A percentile compares a stretch with the other conserved stretches of the same genome.
Evolutionary conservation across 495 filamentous ascomycete species (phyloP).

Genomic region (Penicillium paxilli): DNA sequence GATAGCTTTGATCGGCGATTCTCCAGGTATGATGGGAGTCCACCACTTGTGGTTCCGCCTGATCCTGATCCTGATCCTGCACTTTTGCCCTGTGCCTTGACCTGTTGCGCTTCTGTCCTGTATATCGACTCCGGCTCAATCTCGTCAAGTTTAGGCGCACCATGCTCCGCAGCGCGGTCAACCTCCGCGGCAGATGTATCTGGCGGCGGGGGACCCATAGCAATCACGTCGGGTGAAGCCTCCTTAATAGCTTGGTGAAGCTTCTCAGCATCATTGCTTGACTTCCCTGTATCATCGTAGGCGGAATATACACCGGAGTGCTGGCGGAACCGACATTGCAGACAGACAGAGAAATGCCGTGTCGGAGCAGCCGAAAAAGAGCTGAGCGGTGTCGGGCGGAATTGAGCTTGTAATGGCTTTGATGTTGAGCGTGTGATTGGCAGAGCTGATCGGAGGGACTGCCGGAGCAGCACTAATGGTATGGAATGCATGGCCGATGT

Average conservation of each 20-base stretch:
- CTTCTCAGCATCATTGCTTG: constrained; percentile 17
- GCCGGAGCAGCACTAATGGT: constrained; percentile 42
- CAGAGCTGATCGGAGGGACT: constrained; percentile 35
- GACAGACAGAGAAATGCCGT: constrained; percentile 38
- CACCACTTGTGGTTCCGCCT: constrained; percentile 16
- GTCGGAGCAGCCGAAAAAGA: constrained; percentile 20
- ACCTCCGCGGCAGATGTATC: constrained; percentile 13
- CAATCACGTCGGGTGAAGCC: constrained; percentile 18
- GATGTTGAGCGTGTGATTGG: constrained; percentile 24
- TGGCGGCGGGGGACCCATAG: constrained; percentile 6
- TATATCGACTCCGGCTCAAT: constrained; percentile 6
- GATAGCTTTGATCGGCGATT: constrained; percentile 68
- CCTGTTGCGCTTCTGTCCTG: constrained; percentile 10
- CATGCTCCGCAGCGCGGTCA: constrained; percentile 5
- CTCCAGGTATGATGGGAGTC: constrained; percentile 78
- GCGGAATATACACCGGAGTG: constrained; percentile 19
- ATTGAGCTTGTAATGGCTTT: constrained; percentile 13
- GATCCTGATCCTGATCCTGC: too few species aligned
- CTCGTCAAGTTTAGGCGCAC: constrained; percentile 1
- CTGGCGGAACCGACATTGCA: constrained; percentile 41
- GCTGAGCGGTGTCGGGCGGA: constrained; percentile 27
- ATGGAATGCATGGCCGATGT: constrained; percentile 43
- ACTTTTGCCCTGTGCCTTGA: neutral
- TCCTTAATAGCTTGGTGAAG: constrained; percentile 14
- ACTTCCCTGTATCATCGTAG: constrained; percentile 25